phyloP scores from a whole-genome alignment of 163 green algal genomes.

The Dunaliella salina region DNA sequence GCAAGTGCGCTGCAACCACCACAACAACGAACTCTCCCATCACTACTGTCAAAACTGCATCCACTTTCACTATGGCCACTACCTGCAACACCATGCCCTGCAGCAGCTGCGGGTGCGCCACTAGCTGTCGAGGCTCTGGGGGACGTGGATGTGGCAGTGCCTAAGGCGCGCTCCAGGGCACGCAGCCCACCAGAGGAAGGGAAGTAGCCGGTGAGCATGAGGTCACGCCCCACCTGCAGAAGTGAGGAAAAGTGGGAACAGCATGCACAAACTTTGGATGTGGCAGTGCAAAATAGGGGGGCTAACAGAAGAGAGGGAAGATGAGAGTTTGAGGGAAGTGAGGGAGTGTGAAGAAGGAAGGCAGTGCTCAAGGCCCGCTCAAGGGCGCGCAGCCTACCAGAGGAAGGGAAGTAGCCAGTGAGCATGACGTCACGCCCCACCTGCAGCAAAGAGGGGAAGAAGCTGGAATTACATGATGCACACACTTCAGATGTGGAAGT shows the following conservation, averaged over 20 bases:
- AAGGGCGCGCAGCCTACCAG: slow-evolving; percentile 56
- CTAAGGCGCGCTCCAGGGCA: slow-evolving; percentile 48
- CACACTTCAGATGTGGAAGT: slow-evolving; percentile 2
- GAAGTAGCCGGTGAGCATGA: slow-evolving; percentile 80
- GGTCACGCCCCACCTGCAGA: slow-evolving; percentile 52
- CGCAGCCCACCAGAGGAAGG: slow-evolving; percentile 65
- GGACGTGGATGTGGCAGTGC: slow-evolving; percentile 2
- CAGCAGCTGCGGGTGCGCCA: background rate
- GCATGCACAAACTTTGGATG: no score
- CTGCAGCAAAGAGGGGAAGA: background rate
- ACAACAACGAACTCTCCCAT: no score
- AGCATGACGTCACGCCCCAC: slow-evolving; percentile 22
- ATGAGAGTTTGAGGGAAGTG: no score
- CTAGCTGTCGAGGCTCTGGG: background rate
- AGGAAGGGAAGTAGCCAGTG: slow-evolving; percentile 76
- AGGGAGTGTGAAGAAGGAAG: no score
- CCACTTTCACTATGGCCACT: no score
- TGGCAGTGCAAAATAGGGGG: no score
- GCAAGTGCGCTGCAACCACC: no score
- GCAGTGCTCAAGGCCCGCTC: no score
- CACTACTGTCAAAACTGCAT: no score
- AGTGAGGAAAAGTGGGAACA: no score
- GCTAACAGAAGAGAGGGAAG: no score
- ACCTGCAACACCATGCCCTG: background rate
- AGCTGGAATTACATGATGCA: no score